phyloP scores from a whole-genome alignment of 2,329 filamentous ascomycete genomes.

The Fusarium redolens region DNA sequence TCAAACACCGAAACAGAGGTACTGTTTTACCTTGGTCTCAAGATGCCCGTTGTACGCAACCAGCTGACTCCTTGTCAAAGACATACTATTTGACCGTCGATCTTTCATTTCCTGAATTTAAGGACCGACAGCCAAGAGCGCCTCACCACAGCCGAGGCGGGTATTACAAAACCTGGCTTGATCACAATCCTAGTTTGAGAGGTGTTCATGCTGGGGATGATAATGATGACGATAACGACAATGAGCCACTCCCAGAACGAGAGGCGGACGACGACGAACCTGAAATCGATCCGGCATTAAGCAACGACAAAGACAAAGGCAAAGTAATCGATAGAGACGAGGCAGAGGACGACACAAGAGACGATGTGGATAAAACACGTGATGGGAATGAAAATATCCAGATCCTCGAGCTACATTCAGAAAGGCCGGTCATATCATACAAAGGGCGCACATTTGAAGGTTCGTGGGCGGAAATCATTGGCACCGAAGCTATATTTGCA shows the following conservation, averaged over 20 bases:
- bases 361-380: constrained; percentile 31
- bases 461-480: constrained; percentile 83
- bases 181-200: constrained; percentile 44
- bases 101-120: constrained; percentile 70
- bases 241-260: constrained; percentile 49
- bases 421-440: constrained; percentile 83
- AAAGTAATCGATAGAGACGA: constrained; percentile 26
- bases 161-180: constrained; percentile 59
- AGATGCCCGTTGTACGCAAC: background rate
- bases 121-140: constrained; percentile 56
- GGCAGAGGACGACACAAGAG: constrained; percentile 13
- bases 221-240: constrained; percentile 48
- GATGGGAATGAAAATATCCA: constrained; percentile 66
- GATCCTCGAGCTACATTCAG: constrained; percentile 83
- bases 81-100: constrained; percentile 74
- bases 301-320: constrained; percentile 37
- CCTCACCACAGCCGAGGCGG: constrained; percentile 56
- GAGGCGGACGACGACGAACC: constrained; percentile 49
- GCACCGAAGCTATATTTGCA: constrained; percentile 83
- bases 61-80: constrained; percentile 51
- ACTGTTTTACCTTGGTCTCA: background rate
- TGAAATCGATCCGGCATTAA: constrained; percentile 42
- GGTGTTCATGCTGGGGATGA: constrained; percentile 21
- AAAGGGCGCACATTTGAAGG: constrained; percentile 82
- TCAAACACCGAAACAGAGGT: constrained; percentile 73